These are phyloP conservation scores for Dictyostelium intermedium DNA, from an alignment of 78 protist species.

Conservation along the genomic window DNA sequence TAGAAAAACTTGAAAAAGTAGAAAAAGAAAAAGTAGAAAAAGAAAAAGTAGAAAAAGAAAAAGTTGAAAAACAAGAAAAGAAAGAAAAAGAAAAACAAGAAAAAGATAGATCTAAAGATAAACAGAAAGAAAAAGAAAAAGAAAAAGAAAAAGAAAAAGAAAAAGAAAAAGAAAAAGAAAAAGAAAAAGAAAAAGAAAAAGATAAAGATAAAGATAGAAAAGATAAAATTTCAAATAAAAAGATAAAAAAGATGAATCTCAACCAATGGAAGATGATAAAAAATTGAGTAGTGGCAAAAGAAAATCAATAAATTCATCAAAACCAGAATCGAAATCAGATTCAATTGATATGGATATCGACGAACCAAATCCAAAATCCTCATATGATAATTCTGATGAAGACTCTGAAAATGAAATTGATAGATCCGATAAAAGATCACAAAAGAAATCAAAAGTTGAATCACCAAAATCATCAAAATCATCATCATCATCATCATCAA, in stretches of 20 bases:
- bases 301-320: background rate
- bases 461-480: background rate
- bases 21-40: background rate
- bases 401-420: slow-evolving; percentile 17
- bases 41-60: background rate
- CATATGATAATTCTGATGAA: background rate
- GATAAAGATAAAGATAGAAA: background rate
- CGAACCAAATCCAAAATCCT: background rate
- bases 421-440: background rate
- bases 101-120: background rate
- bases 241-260: background rate
- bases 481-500: background rate
- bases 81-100: background rate
- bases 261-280: background rate
- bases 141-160: background rate
- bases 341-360: background rate
- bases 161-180: background rate
- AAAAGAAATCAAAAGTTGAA: slow-evolving; percentile 10
- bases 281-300: background rate
- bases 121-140: background rate
- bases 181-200: background rate
- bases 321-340: background rate
- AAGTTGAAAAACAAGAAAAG: background rate
- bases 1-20: background rate
- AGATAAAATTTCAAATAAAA: background rate